phyloP scores from a whole-genome alignment of 2,329 filamentous ascomycete species.

The Myriosclerotinia scirpicola region DNA sequence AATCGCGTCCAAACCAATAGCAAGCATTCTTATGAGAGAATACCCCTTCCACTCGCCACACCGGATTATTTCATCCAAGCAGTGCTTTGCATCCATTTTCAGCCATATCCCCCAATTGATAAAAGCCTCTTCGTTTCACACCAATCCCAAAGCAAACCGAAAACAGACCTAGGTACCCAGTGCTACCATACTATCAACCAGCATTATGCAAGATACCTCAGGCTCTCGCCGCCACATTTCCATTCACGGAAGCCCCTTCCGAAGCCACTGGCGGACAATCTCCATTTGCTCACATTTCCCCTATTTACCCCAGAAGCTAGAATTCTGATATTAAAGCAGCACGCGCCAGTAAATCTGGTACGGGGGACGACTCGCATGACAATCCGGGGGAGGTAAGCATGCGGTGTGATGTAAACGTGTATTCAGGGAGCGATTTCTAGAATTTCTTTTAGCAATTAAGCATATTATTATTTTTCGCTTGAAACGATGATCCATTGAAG shows the following conservation, averaged over 20 bases:
- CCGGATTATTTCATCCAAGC: too few relatives aligned
- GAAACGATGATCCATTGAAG: background rate
- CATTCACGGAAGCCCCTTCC: conserved; percentile 8
- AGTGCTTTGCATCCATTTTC: too few relatives aligned
- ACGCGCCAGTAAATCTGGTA: background rate
- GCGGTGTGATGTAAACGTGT: conserved; percentile 17
- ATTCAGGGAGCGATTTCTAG: background rate
- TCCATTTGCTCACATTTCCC: background rate
- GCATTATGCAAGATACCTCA: background rate
- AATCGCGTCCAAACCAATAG: background rate
- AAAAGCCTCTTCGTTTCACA: background rate
- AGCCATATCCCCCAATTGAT: too few relatives aligned
- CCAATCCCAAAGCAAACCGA: background rate
- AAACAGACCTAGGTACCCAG: too few relatives aligned
- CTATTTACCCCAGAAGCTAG: background rate
- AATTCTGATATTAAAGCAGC: background rate
- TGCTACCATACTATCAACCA: conserved; percentile 6
- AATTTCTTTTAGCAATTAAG: background rate
- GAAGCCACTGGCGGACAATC: conserved; percentile 8
- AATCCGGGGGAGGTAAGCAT: conserved; percentile 17
- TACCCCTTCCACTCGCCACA: background rate
- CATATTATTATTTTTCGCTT: background rate
- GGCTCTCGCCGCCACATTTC: background rate
- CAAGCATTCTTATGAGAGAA: background rate
- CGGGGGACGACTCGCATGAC: conserved; percentile 9